Percentiles rank a stretch among this genome's conserved stretches.
phyloP scores from a whole-genome alignment of 345 rosid genomes.

The Abelmoschus esculentus region DNA sequence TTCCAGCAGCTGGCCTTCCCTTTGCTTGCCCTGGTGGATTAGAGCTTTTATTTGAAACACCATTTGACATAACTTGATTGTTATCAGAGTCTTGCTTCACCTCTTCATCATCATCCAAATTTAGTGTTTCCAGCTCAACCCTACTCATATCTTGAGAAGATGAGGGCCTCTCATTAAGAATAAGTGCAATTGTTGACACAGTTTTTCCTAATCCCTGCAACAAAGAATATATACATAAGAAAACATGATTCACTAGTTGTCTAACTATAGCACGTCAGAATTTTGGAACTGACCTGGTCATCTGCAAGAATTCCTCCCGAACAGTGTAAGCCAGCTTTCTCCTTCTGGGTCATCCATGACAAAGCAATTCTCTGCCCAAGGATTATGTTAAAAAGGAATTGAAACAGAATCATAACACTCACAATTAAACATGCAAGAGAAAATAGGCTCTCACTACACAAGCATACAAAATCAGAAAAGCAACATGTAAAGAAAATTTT shows the following conservation, averaged over 20 bases:
- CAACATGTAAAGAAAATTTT: slow-evolving; percentile 3
- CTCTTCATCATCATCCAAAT: slow-evolving; percentile 48
- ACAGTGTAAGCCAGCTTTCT: slow-evolving; percentile 55
- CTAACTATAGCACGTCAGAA: background rate
- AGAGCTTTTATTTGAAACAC: slow-evolving; percentile 12
- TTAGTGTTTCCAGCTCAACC: slow-evolving; percentile 45
- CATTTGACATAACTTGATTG: slow-evolving; percentile 20
- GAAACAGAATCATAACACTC: background rate
- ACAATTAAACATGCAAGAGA: slow-evolving; percentile 2
- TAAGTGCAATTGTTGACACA: slow-evolving; percentile 86
- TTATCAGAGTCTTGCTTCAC: slow-evolving; percentile 22
- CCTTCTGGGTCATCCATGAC: slow-evolving; percentile 95
- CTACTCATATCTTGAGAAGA: slow-evolving; percentile 28
- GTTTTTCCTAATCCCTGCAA: slow-evolving; percentile 95
- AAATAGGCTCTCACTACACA: background rate
- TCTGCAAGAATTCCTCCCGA: slow-evolving; percentile 97
- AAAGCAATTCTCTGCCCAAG: slow-evolving; percentile 79
- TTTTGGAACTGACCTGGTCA: slow-evolving; percentile 61
- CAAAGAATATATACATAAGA: background rate
- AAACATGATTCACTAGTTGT: background rate
- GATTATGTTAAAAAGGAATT: background rate
- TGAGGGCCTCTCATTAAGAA: slow-evolving; percentile 72
- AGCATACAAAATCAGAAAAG: slow-evolving; percentile 10
- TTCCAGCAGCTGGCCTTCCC: slow-evolving; percentile 93
- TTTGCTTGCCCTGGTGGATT: slow-evolving; percentile 27